A percentile compares a stretch with the other conserved stretches of the same genome.
Evolutionary conservation across 2,329 filamentous ascomycete species (phyloP).

Genomic region (Fusarium scirpi): DNA sequence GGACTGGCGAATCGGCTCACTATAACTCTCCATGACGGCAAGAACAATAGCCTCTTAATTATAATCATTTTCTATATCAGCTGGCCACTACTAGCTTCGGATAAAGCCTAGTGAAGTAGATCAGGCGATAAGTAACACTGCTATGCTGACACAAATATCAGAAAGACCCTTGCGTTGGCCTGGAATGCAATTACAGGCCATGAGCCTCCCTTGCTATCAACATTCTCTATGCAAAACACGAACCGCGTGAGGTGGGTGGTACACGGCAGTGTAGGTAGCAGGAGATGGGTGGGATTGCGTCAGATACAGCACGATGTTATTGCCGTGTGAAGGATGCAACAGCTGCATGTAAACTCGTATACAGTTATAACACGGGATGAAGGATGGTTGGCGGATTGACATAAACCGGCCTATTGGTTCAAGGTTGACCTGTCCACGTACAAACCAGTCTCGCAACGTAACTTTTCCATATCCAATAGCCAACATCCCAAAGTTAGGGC

Average conservation of each 20-base stretch:
- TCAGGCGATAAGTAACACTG: neutral
- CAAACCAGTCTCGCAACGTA: neutral
- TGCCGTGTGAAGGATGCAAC: neutral
- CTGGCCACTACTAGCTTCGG: neutral
- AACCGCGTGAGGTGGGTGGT: neutral
- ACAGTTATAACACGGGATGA: neutral
- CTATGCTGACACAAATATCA: neutral
- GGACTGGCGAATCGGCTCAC: neutral
- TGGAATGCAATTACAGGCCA: constrained; percentile 17
- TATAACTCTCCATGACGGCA: neutral
- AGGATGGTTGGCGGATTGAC: neutral
- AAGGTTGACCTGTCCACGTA: neutral
- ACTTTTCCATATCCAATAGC: neutral
- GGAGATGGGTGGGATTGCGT: neutral
- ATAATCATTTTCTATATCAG: neutral
- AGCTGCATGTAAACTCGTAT: constrained; percentile 7
- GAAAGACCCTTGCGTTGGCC: neutral
- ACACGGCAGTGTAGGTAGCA: constrained; percentile 1
- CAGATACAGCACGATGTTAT: neutral
- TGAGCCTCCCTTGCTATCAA: constrained; percentile 5
- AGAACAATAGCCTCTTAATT: neutral
- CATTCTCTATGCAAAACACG: neutral
- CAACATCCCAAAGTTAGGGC: neutral
- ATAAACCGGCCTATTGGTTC: neutral
- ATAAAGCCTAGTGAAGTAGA: neutral